Conservation (phyloP, 345 rosid species). For the Cardiospermum halicacabum region DNA sequence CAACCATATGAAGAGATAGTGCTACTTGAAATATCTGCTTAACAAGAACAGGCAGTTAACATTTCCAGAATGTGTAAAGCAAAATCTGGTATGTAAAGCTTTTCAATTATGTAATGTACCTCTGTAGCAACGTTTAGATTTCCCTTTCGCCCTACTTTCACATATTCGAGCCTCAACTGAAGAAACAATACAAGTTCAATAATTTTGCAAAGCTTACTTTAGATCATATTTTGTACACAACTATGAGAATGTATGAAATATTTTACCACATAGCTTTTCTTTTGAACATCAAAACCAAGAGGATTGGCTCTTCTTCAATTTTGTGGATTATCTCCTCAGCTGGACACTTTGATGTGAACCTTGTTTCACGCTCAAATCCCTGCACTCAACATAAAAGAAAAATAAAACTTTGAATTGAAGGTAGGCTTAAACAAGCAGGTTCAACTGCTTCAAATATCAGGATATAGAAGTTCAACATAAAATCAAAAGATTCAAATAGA, state of each 20-base stretch:
- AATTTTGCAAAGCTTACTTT: not conserved
- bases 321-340: conserved; percentile 81
- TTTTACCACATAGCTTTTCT: conserved; percentile 85
- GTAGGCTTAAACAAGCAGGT: not conserved
- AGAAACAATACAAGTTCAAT: conserved; percentile 5
- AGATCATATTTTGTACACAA: not conserved
- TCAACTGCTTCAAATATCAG: too few species aligned
- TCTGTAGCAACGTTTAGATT: conserved; percentile 84
- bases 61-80: not conserved
- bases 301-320: conserved; percentile 91
- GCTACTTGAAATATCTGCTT: conserved; percentile 88
- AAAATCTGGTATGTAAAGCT: not conserved
- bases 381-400: conserved; percentile 22
- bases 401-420: not conserved
- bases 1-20: conserved; percentile 91
- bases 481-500: not conserved
- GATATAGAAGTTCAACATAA: not conserved
- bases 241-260: not conserved
- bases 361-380: conserved; percentile 87
- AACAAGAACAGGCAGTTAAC: conserved; percentile 12
- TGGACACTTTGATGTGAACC: conserved; percentile 72
- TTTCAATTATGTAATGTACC: conserved; percentile 41
- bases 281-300: conserved; percentile 85
- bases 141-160: conserved; percentile 91
- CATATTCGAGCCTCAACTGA: conserved; percentile 87